These are phyloP conservation scores for Eucalyptus marginata DNA, from an alignment of 345 rosid genomes.

Conservation along the genomic window DNA sequence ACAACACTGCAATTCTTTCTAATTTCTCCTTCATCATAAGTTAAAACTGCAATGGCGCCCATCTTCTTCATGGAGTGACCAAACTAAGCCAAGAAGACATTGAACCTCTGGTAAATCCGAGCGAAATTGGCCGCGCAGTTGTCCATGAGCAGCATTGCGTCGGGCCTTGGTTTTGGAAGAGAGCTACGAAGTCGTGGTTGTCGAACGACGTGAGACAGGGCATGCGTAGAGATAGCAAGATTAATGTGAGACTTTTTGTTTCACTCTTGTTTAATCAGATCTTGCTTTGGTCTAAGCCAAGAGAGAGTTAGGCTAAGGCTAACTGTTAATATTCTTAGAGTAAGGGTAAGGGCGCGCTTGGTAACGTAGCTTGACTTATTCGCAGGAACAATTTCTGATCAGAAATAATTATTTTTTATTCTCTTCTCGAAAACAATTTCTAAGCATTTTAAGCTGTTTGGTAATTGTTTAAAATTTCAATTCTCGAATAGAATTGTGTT, in stretches of 20 bases:
- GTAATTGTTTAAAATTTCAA: too few relatives aligned
- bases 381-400: too few relatives aligned
- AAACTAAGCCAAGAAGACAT: conserved; percentile 10
- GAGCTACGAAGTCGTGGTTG: conserved; percentile 3
- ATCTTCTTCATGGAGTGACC: conserved; percentile 18
- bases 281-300: too few relatives aligned
- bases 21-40: conserved; percentile 13
- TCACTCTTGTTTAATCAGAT: too few relatives aligned
- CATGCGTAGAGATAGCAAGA: too few relatives aligned
- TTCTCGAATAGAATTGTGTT: too few relatives aligned
- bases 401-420: too few relatives aligned
- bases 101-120: not conserved
- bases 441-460: too few relatives aligned
- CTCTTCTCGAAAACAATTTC: fast-evolving
- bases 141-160: conserved; percentile 12
- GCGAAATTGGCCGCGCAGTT: not conserved
- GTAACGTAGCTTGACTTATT: fast-evolving
- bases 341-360: too few relatives aligned
- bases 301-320: too few relatives aligned
- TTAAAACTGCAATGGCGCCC: conserved; percentile 7
- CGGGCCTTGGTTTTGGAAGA: conserved; percentile 10
- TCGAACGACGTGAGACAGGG: not conserved
- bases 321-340: too few relatives aligned
- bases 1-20: conserved; percentile 6
- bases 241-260: too few relatives aligned